phyloP scores from a whole-genome alignment of 2,329 filamentous ascomycete species.

The Coleophoma crateriformis region DNA sequence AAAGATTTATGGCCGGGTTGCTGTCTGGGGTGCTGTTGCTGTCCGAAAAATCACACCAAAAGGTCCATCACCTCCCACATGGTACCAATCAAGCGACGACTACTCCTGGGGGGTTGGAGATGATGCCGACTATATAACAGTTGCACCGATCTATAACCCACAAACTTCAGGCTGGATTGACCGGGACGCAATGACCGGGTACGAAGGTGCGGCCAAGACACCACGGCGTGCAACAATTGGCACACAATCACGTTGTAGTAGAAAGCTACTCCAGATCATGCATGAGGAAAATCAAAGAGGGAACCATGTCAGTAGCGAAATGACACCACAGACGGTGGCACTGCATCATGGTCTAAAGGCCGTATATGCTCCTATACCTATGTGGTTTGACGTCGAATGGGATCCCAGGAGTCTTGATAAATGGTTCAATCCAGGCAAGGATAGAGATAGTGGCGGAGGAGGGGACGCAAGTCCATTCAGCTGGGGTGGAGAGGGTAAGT shows the following conservation, averaged over 20 bases:
- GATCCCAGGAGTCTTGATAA: conserved; percentile 43
- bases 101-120: conserved; percentile 69
- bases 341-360: conserved; percentile 76
- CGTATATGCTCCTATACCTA: conserved; percentile 71
- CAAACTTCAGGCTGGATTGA: conserved; percentile 70
- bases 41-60: conserved; percentile 29
- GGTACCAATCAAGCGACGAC: conserved; percentile 52
- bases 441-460: conserved; percentile 31
- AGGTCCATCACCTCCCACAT: conserved; percentile 56
- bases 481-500: conserved; percentile 52
- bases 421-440: conserved; percentile 56
- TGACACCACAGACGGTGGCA: conserved; percentile 69
- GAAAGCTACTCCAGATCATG: conserved; percentile 68
- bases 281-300: conserved; percentile 69
- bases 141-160: conserved; percentile 72
- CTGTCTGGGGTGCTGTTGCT: conserved; percentile 63
- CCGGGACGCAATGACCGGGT: conserved; percentile 51
- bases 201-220: conserved; percentile 26
- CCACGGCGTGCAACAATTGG: conserved; percentile 74
- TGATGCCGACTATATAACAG: conserved; percentile 69
- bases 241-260: conserved; percentile 70
- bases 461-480: conserved; percentile 43
- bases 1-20: conserved; percentile 39
- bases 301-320: conserved; percentile 74
- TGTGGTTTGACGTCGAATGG: conserved; percentile 76